Evolutionary conservation across 345 rosid genomes (phyloP), one percentile per base, ranked within the genome.

Genomic region (thale cress (Arabidopsis thaliana)): DNA sequence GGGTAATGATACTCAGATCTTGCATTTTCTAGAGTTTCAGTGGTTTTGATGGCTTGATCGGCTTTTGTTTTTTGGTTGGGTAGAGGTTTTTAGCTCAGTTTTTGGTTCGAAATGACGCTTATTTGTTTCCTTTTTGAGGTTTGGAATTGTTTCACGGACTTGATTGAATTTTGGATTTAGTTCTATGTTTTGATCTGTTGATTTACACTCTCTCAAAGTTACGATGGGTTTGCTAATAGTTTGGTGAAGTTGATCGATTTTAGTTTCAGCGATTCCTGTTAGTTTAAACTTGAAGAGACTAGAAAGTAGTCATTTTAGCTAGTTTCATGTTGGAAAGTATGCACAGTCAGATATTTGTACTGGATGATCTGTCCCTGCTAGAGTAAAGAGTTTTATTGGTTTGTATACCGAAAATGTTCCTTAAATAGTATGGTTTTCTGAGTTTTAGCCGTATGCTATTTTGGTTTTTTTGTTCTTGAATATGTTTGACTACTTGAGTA

Each of bases 1-100:
- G 65, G 49, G n/a, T 46, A 14, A n/a, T 53, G 60, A 56, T 36
- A 22, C 62, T 77, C 72, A 77, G 76, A 77, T 77, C 72, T 63
- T 71, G 55, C 53, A 24, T 57, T 65, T 9, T 63, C 1, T 33
- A 1, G 30, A 25, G 42, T 69, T 36, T 69, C 66, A 56, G 60
- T 46, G 25, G 37, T n/a, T 55, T 64, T 49, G 12, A 52, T 68
- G 75, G 71, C 20, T 69, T 62, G 80, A 69, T 76, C 75, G 70
- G 59, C 3, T 33, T 57, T 36, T 48, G 5, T 57, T 46, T 51
- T 33, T 49, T 25, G 16, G 44, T 38, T 49, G 66, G 67, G 33
- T 58, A 6, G 4, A 57, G 59, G 32, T 7, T 67, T 16, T 65
- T 40, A 48, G 78, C 73, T 66, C 30, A 24, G 28, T 46, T 49